Evolutionary conservation across 805 yeast genomes (phyloP), one percentile per base, ranked within the genome.

Genomic region (Kodamaea kaohsiungensis): DNA sequence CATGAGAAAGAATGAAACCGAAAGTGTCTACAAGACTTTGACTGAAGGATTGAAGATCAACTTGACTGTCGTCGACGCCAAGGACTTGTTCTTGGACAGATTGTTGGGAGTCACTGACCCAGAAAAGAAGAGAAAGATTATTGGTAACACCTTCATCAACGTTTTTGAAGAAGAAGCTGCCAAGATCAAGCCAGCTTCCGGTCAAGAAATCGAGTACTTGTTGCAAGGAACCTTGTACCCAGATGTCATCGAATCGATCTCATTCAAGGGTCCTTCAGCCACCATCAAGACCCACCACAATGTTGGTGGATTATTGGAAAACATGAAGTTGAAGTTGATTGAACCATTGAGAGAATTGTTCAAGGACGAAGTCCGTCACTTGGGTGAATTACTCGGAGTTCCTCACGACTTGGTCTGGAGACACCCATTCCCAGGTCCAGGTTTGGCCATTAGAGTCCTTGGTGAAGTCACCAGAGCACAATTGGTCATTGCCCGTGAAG

Each of bases 401-500:
- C 96, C 98, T 37, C 95, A 90, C 69, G 98, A 95, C 65, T 83
- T 95, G 64, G 98, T 95, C 62, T 93, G 98, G 98, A 90, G 99
- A 82, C 99, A 95, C 72, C 99, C 99, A 54, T 95, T 95, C 96
- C 99, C 99, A 66, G 99, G 99, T 71, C 99, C 99, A 72, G 99
- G 99, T 80, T 89, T 95, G 70, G 99, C 98, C 64, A 95, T 95
- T 73, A 88, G 99, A 77, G 96, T 95, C 53, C 80, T 95, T 48
- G 99, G 99, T 64, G 98, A 93, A 78, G 98, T 95, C 59, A 89
- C 97, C 56, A 88, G 85, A 62, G 85, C 80, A 61, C 99, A 95
- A 79, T 95, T 95, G 54, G 93, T 85, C 69, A 95, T 95, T 69
- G 99, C 98, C 46, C 88, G 98, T 77, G 93, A 91, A 71, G 99